Evolutionary conservation across 1,284 basidiomycete species (phyloP).

Genomic region (Ganoderma multipileum): DNA sequence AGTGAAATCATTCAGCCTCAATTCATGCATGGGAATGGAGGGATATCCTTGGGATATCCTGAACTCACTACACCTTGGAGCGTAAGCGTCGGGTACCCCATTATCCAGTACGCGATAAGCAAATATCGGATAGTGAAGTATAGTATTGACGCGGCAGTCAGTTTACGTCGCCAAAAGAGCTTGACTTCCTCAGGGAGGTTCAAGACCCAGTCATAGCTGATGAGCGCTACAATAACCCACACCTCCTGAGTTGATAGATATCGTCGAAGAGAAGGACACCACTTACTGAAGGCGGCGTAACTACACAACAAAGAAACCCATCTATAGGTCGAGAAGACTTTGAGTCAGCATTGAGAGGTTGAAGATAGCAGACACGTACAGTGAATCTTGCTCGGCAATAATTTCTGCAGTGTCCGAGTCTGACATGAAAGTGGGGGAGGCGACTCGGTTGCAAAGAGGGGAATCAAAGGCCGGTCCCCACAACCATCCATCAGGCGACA

Average conservation of each 20-base stretch:
- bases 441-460: background rate
- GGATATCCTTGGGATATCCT: background rate
- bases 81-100: conserved; percentile 9
- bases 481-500: background rate
- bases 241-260: background rate
- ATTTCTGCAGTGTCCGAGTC: conserved; percentile 3
- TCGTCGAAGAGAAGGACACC: background rate
- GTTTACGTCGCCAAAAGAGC: conserved; percentile 8
- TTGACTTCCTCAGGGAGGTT: conserved; percentile 11
- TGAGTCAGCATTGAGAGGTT: background rate
- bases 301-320: conserved; percentile 9
- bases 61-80: conserved; percentile 4
- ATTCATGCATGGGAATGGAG: too few relatives aligned
- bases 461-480: background rate
- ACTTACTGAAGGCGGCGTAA: conserved; percentile 11
- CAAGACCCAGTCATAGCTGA: conserved; percentile 12
- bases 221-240: background rate
- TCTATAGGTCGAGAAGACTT: background rate
- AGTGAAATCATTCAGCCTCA: background rate
- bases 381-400: conserved; percentile 8
- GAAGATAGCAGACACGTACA: background rate
- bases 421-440: background rate
- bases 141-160: conserved; percentile 11
- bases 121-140: conserved; percentile 13
- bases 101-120: conserved; percentile 10